Conservation (phyloP, 2,329 filamentous ascomycete species). For the Coniochaeta sp. region DNA sequence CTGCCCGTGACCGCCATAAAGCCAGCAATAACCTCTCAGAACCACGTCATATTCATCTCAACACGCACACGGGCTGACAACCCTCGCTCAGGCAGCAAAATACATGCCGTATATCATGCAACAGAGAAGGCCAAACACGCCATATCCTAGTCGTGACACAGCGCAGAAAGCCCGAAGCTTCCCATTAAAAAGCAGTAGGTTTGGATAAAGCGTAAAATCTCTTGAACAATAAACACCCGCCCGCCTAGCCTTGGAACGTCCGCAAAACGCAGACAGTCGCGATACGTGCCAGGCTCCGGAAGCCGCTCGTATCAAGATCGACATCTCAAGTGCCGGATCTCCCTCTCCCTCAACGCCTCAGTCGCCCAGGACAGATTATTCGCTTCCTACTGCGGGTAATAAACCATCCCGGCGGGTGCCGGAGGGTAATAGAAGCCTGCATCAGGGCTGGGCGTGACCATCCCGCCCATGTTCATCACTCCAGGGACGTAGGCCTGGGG, state of each 20-base stretch:
- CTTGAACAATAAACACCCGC: too few species aligned
- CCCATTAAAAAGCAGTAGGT: not conserved
- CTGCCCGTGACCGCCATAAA: too few species aligned
- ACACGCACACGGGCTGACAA: not conserved
- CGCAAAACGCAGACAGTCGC: too few species aligned
- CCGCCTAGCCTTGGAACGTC: too few species aligned
- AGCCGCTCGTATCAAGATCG: not conserved
- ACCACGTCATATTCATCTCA: not conserved
- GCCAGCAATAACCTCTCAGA: not conserved
- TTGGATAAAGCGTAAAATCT: not conserved
- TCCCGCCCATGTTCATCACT: conserved; percentile 62
- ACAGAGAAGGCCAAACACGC: not conserved
- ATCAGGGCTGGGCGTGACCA: conserved; percentile 65
- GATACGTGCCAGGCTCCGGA: too few species aligned
- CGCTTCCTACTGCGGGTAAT: conserved; percentile 49
- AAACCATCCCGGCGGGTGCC: conserved; percentile 45
- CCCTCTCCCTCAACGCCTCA: too few species aligned
- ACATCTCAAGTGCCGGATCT: too few species aligned
- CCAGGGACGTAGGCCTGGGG: conserved; percentile 48
- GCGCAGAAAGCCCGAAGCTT: not conserved
- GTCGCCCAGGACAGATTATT: not conserved
- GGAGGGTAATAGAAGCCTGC: conserved; percentile 68
- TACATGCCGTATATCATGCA: not conserved
- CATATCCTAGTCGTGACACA: not conserved
- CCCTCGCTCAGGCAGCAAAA: not conserved